Percentiles rank a stretch among this genome's conserved stretches.
These are phyloP conservation scores for Tylopilus sp. DNA, from an alignment of 768 basidiomycete genomes.

Conservation along the genomic window DNA sequence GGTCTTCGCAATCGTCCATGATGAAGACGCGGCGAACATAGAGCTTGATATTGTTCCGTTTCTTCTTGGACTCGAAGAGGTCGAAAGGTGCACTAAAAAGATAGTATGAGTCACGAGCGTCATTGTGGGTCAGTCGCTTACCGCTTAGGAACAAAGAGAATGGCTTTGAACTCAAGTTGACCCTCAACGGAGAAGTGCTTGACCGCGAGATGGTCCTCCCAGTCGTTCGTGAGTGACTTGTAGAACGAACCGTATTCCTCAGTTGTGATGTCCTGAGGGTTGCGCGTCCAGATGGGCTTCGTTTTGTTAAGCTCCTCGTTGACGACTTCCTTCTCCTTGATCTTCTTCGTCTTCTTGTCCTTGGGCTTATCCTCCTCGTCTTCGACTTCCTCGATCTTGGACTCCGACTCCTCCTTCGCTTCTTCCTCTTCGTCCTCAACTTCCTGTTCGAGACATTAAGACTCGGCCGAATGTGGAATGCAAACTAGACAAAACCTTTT, in stretches of 20 bases:
- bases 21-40: constrained; percentile 99
- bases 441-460: constrained; percentile 48
- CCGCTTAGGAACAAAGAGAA: constrained; percentile 97
- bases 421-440: constrained; percentile 83
- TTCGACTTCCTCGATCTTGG: constrained; percentile 80
- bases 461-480: background rate
- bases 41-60: constrained; percentile 99
- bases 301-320: constrained; percentile 99
- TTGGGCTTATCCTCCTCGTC: constrained; percentile 82
- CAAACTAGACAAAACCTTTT: constrained; percentile 69
- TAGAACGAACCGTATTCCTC: constrained; percentile 98
- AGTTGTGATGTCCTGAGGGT: constrained; percentile 86
- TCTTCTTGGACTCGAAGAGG: constrained; percentile 99
- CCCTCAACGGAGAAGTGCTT: constrained; percentile 99
- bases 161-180: constrained; percentile 99
- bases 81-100: constrained; percentile 87
- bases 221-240: constrained; percentile 99
- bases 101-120: background rate
- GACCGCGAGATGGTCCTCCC: constrained; percentile 99
- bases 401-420: constrained; percentile 67
- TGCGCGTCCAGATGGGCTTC: constrained; percentile 99
- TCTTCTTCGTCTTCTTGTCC: constrained; percentile 91
- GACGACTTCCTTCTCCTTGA: constrained; percentile 82
- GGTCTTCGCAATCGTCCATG: constrained; percentile 99
- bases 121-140: constrained; percentile 33